A percentile compares a stretch with the other conserved stretches of the same genome.
Conservation (phyloP, 495 filamentous ascomycete genomes). For the Xylaria curta region DNA sequence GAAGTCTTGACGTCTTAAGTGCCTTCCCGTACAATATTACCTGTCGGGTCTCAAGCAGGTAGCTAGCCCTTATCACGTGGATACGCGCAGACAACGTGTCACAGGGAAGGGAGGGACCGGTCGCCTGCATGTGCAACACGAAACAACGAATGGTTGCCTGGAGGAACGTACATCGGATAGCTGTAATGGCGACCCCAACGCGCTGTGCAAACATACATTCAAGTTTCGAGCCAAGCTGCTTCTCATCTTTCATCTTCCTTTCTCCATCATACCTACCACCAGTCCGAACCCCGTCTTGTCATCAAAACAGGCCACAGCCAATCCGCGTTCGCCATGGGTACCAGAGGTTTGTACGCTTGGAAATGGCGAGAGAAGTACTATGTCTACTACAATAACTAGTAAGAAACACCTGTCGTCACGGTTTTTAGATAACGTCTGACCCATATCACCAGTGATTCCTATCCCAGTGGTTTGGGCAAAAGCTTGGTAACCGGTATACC, state of each 20-base stretch:
- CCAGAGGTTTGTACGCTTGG: not conserved
- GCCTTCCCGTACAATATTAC: no score
- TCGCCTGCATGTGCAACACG: no score
- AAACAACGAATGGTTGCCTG: not conserved
- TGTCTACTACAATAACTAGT: not conserved
- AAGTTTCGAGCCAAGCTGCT: not conserved
- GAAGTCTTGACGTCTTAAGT: no score
- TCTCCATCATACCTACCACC: not conserved
- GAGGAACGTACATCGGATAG: not conserved
- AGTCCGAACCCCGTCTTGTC: not conserved
- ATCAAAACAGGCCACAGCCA: not conserved
- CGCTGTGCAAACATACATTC: not conserved
- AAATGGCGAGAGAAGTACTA: slow-evolving; percentile 12
- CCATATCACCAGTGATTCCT: not conserved
- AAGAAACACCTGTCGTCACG: not conserved
- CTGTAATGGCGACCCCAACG: not conserved
- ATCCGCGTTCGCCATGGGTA: not conserved
- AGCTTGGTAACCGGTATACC: not conserved
- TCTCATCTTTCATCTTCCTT: not conserved
- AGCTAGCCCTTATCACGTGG: not conserved
- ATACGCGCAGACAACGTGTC: not conserved
- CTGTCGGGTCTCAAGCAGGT: no score
- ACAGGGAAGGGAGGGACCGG: not conserved
- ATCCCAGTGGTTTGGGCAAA: not conserved
- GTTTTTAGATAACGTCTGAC: not conserved